Percentiles rank a stretch among this genome's conserved stretches.
phyloP scores from a whole-genome alignment of 23 red algal genomes.

The Gracilariopsis chorda region DNA sequence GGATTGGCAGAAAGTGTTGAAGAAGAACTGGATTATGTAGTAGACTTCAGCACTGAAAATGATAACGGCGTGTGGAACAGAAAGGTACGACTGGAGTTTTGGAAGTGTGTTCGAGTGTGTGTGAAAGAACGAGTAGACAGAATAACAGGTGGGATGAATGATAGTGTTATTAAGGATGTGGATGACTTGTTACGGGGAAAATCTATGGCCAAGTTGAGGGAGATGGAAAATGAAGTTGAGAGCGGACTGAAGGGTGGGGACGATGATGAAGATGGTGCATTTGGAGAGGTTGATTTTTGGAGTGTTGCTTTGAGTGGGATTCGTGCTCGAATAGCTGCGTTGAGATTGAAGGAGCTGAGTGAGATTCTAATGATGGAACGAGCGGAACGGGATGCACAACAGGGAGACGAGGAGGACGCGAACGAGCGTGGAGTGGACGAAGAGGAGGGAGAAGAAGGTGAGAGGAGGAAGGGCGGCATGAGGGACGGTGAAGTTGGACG shows the following conservation, averaged over 20 bases:
- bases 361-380: constrained; percentile 15
- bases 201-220: neutral
- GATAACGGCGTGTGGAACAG: constrained; percentile 43
- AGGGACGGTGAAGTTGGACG: neutral
- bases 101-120: constrained; percentile 22
- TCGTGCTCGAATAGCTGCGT: neutral
- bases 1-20: constrained; percentile 31
- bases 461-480: neutral
- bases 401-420: neutral
- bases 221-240: constrained; percentile 35
- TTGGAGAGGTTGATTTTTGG: constrained; percentile 54
- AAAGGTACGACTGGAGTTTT: constrained; percentile 22
- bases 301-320: constrained; percentile 23
- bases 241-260: constrained; percentile 3
- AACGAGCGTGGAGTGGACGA: neutral
- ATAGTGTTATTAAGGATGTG: constrained; percentile 4
- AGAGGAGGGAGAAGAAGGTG: neutral
- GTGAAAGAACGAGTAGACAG: neutral
- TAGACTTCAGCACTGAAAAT: constrained; percentile 28
- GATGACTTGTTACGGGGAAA: constrained; percentile 35
- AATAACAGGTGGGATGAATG: neutral
- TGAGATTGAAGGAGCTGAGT: constrained; percentile 8
- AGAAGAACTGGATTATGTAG: constrained; percentile 65
- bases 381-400: neutral
- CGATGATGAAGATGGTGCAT: neutral